Conservation (phyloP, 2,329 filamentous ascomycete species). For the Sporothrix pseudoabietina region DNA sequence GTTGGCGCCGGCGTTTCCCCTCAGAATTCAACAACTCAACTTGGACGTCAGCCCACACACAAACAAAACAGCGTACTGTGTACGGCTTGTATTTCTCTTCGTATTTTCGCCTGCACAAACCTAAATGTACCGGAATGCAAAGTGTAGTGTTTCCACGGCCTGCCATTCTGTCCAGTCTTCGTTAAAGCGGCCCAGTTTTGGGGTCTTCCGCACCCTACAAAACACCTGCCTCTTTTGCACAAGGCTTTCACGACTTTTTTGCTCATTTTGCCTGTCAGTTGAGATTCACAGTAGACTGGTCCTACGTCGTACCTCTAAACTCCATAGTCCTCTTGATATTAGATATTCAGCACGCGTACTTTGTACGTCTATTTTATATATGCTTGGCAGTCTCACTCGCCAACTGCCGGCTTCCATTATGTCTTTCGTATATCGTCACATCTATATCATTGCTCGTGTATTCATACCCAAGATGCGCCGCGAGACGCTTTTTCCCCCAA, state of each 20-base stretch:
- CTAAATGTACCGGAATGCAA: background rate
- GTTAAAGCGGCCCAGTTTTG: background rate
- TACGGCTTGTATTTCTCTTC: background rate
- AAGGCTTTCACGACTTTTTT: background rate
- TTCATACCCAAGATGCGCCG: background rate
- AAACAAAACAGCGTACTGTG: background rate
- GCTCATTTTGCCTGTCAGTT: background rate
- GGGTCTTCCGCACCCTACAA: background rate
- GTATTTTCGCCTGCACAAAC: background rate
- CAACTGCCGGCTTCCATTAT: constrained; percentile 4
- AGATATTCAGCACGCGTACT: too few relatives aligned
- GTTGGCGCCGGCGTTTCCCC: constrained; percentile 29
- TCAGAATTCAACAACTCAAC: background rate
- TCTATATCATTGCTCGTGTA: constrained; percentile 20
- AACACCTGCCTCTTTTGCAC: constrained; percentile 9
- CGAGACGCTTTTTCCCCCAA: background rate
- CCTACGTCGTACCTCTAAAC: background rate
- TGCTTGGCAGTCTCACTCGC: background rate
- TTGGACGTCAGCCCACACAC: constrained; percentile 15
- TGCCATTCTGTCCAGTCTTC: background rate
- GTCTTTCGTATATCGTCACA: constrained; percentile 6
- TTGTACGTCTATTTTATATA: background rate
- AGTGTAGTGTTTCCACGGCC: background rate
- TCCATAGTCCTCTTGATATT: too few relatives aligned
- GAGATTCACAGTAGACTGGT: background rate